A percentile compares a stretch with the other conserved stretches of the same genome.
Evolutionary conservation across 768 basidiomycete species (phyloP).

Genomic region (Russula ochroleuca): DNA sequence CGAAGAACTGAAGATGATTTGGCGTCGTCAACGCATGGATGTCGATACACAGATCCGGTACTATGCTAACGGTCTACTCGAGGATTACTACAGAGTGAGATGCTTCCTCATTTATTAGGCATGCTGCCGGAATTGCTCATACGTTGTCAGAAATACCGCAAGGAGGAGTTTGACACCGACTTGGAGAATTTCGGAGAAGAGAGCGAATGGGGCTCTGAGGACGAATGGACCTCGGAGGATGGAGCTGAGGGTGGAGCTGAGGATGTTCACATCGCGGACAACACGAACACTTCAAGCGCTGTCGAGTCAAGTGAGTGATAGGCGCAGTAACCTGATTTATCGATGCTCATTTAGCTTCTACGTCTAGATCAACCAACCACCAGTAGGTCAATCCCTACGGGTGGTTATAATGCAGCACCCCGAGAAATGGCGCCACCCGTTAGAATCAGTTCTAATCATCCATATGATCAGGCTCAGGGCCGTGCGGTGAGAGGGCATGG

Average conservation of each 20-base stretch:
- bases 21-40: slow-evolving; percentile 23
- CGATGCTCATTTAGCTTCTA: not conserved
- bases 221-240: slow-evolving; percentile 22
- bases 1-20: slow-evolving; percentile 14
- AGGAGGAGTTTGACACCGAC: slow-evolving; percentile 20
- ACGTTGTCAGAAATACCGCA: slow-evolving; percentile 11
- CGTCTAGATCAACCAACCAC: not conserved
- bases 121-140: not conserved
- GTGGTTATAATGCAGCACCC: not conserved
- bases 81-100: slow-evolving; percentile 22
- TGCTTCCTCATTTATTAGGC: not conserved
- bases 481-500: not conserved
- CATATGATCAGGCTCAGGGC: not conserved
- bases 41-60: slow-evolving; percentile 20
- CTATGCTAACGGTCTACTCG: slow-evolving; percentile 23
- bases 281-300: not conserved
- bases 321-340: not conserved
- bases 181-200: not conserved
- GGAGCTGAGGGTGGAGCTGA: not conserved
- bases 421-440: not conserved
- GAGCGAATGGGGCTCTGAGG: slow-evolving; percentile 21
- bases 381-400: slow-evolving; percentile 2
- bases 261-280: not conserved
- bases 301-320: not conserved
- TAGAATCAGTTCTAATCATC: not conserved